Base-by-base conservation (phyloP, 768 basidiomycete genomes). In the Macrolepiota fuliginosa region DNA sequence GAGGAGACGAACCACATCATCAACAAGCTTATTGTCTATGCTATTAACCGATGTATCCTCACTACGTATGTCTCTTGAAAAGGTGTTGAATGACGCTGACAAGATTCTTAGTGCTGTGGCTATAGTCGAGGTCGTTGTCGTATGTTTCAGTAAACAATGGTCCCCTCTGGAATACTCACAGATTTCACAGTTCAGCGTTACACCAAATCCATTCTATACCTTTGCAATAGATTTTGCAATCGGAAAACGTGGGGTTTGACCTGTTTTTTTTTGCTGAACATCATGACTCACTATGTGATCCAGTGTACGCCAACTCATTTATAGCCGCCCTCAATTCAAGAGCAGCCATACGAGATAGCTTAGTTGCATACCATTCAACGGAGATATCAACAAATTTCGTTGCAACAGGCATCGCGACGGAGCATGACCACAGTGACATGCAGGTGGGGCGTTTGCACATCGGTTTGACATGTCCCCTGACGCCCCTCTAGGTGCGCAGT, bases 191-290 rank as follows among this genome's bases (percentile, higher is more conserved):
- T 83, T 82, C 65, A 68, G 74, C 15, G 69, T 71, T 1, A 64
- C 75, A 32, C 81, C 81, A 2, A 66, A 77, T 54, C 76, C 80
- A 4, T 75, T 83, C 40, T 83, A 80, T 66, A 75, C 75, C 22
- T 74, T 82, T 62, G 80, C 78, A 2, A 74, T 83, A 54, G 82
- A 83, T 66, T 83, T 84, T 61, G 69, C 81, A 35, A 79, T 83
- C 56, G 82, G 82, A 59, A 83, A 83, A 74, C 66, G 81, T 79
- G 63, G 36, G 5, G 22, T 59, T 53, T 40, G 25, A 36, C 32
- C 35, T 32, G 27, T 19, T 37, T 35, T n/a, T 36, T 5, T 17
- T 19, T 37, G 4, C 50, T 51, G 13, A 19, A 49, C 24, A 52
- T 27, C 29, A n/a, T 58, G 32, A 42, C 15, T 40, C 36, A 54